phyloP scores from a whole-genome alignment of 2,329 filamentous ascomycete genomes.

The Pseudohalonectria lignicola region DNA sequence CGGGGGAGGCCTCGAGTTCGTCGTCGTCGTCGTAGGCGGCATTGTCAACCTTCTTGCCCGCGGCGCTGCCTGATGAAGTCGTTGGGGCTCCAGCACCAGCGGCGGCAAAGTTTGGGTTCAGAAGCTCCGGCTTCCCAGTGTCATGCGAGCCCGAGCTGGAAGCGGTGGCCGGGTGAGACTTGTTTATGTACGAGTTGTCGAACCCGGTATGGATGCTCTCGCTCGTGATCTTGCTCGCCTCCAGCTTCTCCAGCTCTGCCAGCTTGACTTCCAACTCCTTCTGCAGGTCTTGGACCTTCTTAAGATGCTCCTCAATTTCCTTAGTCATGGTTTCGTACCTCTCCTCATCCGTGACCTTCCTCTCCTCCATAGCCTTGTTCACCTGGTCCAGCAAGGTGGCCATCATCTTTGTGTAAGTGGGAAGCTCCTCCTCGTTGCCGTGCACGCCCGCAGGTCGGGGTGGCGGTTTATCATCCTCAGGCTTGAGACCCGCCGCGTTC shows the following conservation, averaged over 20 bases:
- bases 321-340: slow-evolving; percentile 66
- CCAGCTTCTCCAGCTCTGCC: slow-evolving; percentile 72
- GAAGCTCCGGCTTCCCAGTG: slow-evolving; percentile 51
- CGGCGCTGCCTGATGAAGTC: slow-evolving; percentile 10
- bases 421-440: slow-evolving; percentile 59
- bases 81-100: no score
- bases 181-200: slow-evolving; percentile 72
- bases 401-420: slow-evolving; percentile 96
- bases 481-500: slow-evolving; percentile 51
- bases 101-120: slow-evolving; percentile 54
- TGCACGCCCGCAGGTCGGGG: slow-evolving; percentile 71
- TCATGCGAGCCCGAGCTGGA: slow-evolving; percentile 29
- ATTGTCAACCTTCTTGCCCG: slow-evolving; percentile 16
- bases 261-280: slow-evolving; percentile 64
- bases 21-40: slow-evolving; percentile 54
- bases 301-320: slow-evolving; percentile 65
- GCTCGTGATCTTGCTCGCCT: slow-evolving; percentile 85
- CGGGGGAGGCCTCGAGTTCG: slow-evolving; percentile 62
- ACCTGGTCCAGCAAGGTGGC: slow-evolving; percentile 90
- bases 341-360: slow-evolving; percentile 50
- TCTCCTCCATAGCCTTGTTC: slow-evolving; percentile 72
- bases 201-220: slow-evolving; percentile 84
- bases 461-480: slow-evolving; percentile 65
- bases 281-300: slow-evolving; percentile 70
- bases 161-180: slow-evolving; percentile 27